A percentile compares a stretch with the other conserved stretches of the same genome.
Conservation (phyloP, 106 monocot species). For the Dioscorea zingiberensis region DNA sequence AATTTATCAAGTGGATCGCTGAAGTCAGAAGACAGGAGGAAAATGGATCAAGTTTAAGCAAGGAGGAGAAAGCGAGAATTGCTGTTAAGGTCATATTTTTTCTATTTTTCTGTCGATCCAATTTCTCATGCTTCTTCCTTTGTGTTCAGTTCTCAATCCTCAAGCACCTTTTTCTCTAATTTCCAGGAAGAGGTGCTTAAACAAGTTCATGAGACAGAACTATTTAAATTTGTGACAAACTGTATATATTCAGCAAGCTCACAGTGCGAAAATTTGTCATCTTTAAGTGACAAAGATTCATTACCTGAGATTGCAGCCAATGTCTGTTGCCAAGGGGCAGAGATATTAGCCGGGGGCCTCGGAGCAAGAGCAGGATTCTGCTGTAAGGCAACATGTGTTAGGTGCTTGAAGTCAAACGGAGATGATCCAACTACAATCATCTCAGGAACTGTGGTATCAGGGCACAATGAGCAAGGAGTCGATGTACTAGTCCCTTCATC, state of each 20-base stretch:
- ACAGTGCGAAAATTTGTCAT: conserved; percentile 23
- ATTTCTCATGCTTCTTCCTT: background rate
- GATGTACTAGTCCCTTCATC: conserved; percentile 74
- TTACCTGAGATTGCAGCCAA: conserved; percentile 60
- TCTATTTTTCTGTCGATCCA: background rate
- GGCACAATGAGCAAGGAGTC: conserved; percentile 53
- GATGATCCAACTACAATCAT: conserved; percentile 42
- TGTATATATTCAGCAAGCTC: conserved; percentile 29
- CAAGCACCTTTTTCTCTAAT: background rate
- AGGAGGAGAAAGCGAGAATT: conserved; percentile 83
- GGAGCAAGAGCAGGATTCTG: conserved; percentile 26
- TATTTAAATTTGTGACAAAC: conserved; percentile 57
- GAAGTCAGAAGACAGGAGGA: conserved; percentile 79
- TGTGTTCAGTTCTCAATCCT: background rate
- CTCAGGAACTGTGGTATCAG: conserved; percentile 61
- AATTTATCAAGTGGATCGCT: conserved; percentile 91
- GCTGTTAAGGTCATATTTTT: conserved; percentile 51
- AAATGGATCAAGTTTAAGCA: conserved; percentile 41
- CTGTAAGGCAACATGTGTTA: conserved; percentile 57
- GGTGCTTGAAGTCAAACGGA: conserved; percentile 31
- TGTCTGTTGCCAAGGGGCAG: conserved; percentile 80
- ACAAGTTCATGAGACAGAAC: conserved; percentile 63
- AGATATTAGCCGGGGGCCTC: conserved; percentile 36
- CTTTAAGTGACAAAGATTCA: conserved; percentile 21
- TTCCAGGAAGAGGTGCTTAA: conserved; percentile 71